Base-by-base conservation (phyloP, 371 early-diverging fungal species). In the Mortierella sp. region DNA sequence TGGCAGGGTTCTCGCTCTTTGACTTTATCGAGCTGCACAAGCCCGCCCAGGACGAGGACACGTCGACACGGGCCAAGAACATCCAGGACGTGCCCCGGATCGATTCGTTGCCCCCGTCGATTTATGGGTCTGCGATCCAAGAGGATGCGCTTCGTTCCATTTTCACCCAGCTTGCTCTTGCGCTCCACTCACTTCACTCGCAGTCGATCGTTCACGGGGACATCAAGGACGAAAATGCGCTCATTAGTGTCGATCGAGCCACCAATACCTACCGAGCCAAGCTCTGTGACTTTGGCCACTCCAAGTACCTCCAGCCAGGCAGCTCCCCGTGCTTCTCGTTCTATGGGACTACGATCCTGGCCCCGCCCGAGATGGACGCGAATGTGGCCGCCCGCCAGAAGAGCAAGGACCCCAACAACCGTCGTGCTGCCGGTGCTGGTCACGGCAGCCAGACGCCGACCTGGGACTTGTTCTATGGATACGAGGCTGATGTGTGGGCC, bases 211-310 rank as follows among this genome's bases (percentile, higher is more conserved):
- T 83, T 13, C 84, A 83, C 53, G 84, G 84, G 0, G 84, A 83
- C 24, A 66, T 83, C 70, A 83, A 83, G 71, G 84, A 83, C 52
- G 79, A 75, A 66, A 83, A 83, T 64, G 84, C 76, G 40, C 65
- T 83, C 47, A 74, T 83, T 43, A 72, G 68, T 52, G 26, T 79
- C 7, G 76, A 83, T 37, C 55, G 45, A 1, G 47, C 40, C 68
- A 66, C 72, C 29, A 66, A 69, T n/a, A 66, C 76, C 37, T 74
- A 71, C 39, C 70, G 70, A 4, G 79, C 79, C 39, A 78, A 78
- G 67, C 64, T 83, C 14, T 83, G 84, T 53, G 84, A 83, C 53
- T 83, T 83, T 41, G 84, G 84, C 0, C 84, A 83, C 66, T 75
- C 79, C 44, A 78, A 75, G 44, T 64, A 75, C 26, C 44, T 83